A percentile compares a stretch with the other conserved stretches of the same genome.
phyloP scores from a whole-genome alignment of 257 asterid species.

The Solanum paucissectum region DNA sequence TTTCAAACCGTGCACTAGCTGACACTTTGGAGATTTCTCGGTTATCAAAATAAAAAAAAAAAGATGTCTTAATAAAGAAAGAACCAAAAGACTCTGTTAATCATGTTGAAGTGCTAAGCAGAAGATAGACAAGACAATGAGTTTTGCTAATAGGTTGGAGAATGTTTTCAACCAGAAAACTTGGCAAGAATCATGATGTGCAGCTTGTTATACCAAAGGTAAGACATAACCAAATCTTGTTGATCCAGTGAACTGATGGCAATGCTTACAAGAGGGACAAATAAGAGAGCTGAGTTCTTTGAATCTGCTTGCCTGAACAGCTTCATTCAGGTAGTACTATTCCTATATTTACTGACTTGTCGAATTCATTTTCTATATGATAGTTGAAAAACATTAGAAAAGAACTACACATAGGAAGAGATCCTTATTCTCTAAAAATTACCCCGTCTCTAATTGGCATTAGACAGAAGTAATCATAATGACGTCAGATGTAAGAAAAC shows the following conservation, averaged over 20 bases:
- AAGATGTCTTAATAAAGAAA: neutral
- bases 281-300: neutral
- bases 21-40: neutral
- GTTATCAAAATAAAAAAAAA: neutral
- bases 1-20: neutral
- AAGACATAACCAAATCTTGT: neutral
- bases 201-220: neutral
- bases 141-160: neutral
- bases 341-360: neutral
- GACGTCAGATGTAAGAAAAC: neutral
- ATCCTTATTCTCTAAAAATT: neutral
- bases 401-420: neutral
- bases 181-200: neutral
- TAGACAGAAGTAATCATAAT: neutral
- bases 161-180: neutral
- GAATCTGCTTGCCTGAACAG: neutral
- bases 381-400: neutral
- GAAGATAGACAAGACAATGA: neutral
- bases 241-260: neutral
- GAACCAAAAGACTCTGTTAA: neutral
- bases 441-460: neutral
- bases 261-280: neutral
- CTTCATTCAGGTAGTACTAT: neutral
- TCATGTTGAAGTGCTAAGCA: neutral
- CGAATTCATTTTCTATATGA: neutral